These are phyloP conservation scores for Blastomyces percursus DNA, from an alignment of 2,329 filamentous ascomycete genomes.

Conservation along the genomic window DNA sequence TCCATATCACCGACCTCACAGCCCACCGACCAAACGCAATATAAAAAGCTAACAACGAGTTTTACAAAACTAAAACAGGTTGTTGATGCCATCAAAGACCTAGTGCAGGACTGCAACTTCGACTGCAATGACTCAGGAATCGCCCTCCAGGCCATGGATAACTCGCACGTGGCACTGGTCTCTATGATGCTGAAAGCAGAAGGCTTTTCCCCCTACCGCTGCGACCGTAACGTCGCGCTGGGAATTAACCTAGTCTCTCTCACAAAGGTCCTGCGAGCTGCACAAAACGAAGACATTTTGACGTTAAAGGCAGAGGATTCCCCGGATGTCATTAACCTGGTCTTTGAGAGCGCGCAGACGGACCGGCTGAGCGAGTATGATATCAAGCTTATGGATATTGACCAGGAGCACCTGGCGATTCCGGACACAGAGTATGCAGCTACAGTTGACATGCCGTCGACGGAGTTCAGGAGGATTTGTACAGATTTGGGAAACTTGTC, in stretches of 20 bases:
- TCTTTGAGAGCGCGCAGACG: conserved; percentile 80
- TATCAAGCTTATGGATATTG: conserved; percentile 99
- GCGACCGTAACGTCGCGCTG: conserved; percentile 96
- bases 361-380: conserved; percentile 98
- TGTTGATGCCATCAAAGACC: conserved; percentile 97
- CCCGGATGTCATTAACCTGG: conserved; percentile 86
- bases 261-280: conserved; percentile 92
- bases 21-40: neutral
- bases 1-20: neutral
- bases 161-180: conserved; percentile 96
- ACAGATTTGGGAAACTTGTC: conserved; percentile 84
- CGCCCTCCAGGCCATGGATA: conserved; percentile 98
- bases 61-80: conserved; percentile 46
- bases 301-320: conserved; percentile 97
- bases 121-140: conserved; percentile 99
- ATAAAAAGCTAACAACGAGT: conserved; percentile 8
- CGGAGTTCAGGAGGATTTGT: conserved; percentile 91
- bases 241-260: conserved; percentile 94
- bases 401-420: conserved; percentile 98
- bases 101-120: conserved; percentile 99
- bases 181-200: conserved; percentile 98
- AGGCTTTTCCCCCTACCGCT: conserved; percentile 87
- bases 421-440: conserved; percentile 98
- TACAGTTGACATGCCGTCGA: conserved; percentile 75
- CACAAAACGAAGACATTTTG: conserved; percentile 85